These are phyloP conservation scores for Collariella sp. DNA, from an alignment of 495 filamentous ascomycete genomes.

Conservation along the genomic window DNA sequence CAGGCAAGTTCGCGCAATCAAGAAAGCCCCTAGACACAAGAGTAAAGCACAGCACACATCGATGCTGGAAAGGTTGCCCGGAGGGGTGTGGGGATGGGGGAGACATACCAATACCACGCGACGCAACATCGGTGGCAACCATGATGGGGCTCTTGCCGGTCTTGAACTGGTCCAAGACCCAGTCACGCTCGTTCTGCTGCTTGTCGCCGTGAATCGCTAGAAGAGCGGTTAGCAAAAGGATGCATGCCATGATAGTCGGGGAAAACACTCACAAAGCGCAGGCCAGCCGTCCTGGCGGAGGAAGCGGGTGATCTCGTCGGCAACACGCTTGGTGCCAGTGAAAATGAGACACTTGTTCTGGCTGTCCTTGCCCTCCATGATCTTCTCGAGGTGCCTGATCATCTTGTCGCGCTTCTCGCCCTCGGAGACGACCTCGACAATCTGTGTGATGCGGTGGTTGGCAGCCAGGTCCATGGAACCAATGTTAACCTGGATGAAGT, in stretches of 20 bases:
- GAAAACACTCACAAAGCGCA: slow-evolving; percentile 69
- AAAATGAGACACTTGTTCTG: slow-evolving; percentile 87
- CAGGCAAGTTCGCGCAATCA: slow-evolving; percentile 76
- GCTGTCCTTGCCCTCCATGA: slow-evolving; percentile 81
- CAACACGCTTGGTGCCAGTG: slow-evolving; percentile 96
- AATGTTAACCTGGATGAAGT: slow-evolving; percentile 99
- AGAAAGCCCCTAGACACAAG: slow-evolving; percentile 71
- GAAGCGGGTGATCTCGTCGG: slow-evolving; percentile 97
- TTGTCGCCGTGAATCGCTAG: slow-evolving; percentile 97
- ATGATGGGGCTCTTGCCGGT: slow-evolving; percentile 91
- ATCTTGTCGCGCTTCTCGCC: slow-evolving; percentile 97
- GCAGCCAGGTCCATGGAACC: slow-evolving; percentile 94
- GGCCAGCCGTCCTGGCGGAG: slow-evolving; percentile 98
- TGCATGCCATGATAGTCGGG: background rate
- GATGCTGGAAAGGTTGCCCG: slow-evolving; percentile 58
- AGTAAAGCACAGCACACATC: slow-evolving; percentile 78
- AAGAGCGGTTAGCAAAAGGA: slow-evolving; percentile 36
- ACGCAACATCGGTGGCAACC: slow-evolving; percentile 97
- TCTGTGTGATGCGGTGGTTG: slow-evolving; percentile 96
- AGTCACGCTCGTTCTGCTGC: slow-evolving; percentile 98
- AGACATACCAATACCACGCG: slow-evolving; percentile 99
- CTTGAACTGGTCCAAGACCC: slow-evolving; percentile 99
- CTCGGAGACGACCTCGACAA: slow-evolving; percentile 91
- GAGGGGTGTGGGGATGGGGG: slow-evolving; percentile 33
- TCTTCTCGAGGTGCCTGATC: slow-evolving; percentile 95